These are phyloP conservation scores for Gossypium anomalum DNA, from an alignment of 345 rosid genomes.

Conservation along the genomic window DNA sequence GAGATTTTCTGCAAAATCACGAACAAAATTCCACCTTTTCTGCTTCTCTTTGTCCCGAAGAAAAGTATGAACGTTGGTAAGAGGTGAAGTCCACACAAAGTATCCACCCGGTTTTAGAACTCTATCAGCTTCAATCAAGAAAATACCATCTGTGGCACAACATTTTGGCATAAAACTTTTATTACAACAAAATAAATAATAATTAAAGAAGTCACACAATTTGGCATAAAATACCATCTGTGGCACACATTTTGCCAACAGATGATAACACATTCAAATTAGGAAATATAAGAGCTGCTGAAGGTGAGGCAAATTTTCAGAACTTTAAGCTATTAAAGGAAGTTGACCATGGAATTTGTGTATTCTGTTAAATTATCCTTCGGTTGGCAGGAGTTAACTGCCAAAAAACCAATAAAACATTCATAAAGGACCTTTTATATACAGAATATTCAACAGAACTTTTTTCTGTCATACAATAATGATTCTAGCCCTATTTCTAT, in stretches of 20 bases:
- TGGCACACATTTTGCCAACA: not conserved
- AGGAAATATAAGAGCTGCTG: not conserved
- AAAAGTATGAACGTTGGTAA: slow-evolving; percentile 54
- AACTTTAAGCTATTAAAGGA: not conserved
- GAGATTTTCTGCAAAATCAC: slow-evolving; percentile 62
- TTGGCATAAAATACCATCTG: no score
- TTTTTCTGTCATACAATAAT: not conserved
- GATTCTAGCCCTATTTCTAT: not conserved
- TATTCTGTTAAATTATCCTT: not conserved
- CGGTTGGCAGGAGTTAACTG: not conserved
- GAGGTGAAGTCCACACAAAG: slow-evolving; percentile 98
- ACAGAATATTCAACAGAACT: not conserved
- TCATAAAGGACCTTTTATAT: not conserved
- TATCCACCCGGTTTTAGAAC: slow-evolving; percentile 95
- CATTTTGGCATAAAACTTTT: not conserved
- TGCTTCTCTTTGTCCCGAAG: slow-evolving; percentile 55
- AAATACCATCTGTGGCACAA: slow-evolving; percentile 62
- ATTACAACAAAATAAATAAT: not conserved
- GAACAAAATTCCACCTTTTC: slow-evolving; percentile 72
- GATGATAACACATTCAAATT: not conserved
- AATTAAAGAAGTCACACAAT: not conserved
- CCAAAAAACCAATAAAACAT: not conserved
- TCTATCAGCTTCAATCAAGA: slow-evolving; percentile 81
- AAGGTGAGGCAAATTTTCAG: not conserved
- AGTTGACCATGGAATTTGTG: not conserved